These are phyloP conservation scores for Erodium moschatum DNA, from an alignment of 441 rosid genomes.

Conservation along the genomic window DNA sequence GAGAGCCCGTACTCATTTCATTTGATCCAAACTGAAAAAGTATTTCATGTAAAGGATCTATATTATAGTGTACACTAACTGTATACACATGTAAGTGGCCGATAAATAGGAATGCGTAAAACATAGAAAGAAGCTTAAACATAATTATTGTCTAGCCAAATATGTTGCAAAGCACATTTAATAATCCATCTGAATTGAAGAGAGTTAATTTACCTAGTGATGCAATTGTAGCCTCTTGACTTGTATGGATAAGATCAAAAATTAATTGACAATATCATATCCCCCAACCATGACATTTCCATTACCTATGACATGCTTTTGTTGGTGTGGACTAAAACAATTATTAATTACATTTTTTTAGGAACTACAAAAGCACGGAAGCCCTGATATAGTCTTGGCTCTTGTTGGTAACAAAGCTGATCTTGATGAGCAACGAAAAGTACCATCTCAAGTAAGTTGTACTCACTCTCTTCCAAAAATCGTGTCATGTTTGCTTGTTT, in stretches of 20 bases:
- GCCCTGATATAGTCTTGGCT: conserved; percentile 91
- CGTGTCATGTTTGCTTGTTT: too few species aligned
- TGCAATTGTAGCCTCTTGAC: not conserved
- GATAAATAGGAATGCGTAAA: not conserved
- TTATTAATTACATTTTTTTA: not conserved
- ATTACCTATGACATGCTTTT: conserved; percentile 3
- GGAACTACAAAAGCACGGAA: conserved; percentile 92
- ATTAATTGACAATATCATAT: not conserved
- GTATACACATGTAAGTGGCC: not conserved
- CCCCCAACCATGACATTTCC: not conserved
- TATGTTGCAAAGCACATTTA: too few species aligned
- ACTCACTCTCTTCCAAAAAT: not conserved
- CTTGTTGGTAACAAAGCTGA: conserved; percentile 98
- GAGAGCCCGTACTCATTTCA: too few species aligned
- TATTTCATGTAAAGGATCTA: not conserved
- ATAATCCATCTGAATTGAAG: not conserved
- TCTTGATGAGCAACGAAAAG: conserved; percentile 80
- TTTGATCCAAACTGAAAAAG: not conserved
- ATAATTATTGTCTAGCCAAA: too few species aligned
- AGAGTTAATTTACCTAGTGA: not conserved
- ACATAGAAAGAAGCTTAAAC: not conserved
- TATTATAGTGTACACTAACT: not conserved
- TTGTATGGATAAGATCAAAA: not conserved
- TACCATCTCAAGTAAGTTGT: conserved; percentile 50
- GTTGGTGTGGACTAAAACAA: conserved; percentile 17